Evolutionary conservation across 2,329 filamentous ascomycete genomes (phyloP), one percentile per base, ranked within the genome.

Genomic region (Hypoxylon sp.): DNA sequence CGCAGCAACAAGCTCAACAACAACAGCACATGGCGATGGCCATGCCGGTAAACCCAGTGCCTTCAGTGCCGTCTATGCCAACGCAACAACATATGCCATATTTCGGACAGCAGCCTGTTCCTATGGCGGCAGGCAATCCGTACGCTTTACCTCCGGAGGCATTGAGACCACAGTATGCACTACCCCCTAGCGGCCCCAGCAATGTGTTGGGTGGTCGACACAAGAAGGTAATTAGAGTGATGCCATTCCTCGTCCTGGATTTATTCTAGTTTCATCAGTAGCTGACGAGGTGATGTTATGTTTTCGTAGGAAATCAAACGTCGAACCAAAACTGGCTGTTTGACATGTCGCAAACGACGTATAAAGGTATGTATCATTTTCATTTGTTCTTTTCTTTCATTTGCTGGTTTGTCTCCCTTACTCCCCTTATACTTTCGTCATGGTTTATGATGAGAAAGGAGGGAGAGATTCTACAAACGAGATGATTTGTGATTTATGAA

Each of bases 301-400:
- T 36, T 47, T 37, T 48, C 59, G 62, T 67, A 84, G 81, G 81
- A 84, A 67, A 84, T 84, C 64, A 84, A 84, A 68, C 77, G 81
- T 55, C 78, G 81, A 61, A 84, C 81, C 35, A 84, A 84, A 68
- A 84, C 81, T 1, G 81, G 81, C n/a, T 84, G 81, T 60, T 69
- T 84, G 67, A 84, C 81, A 32, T 84, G 81, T 69, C 79, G 81
- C 48, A 83, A 83, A 64, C 76, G 81, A 61, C 75, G 81, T 61
- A 84, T 84, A 67, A 84, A 84, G 81, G 81, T 84, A 70, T 67
- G 79, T 74, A 50, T 51, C 49, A 46, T 37, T 60, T 62, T 65
- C 23, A 65, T 51, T 63, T 59, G 36, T 57, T 37, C 32, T 23
- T 34, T 46, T 21, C 13, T 29, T 38, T 29, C 25, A 40, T 37